Evolutionary conservation across 2,329 filamentous ascomycete genomes (phyloP).

Genomic region (Dryadomyces sulphureus): DNA sequence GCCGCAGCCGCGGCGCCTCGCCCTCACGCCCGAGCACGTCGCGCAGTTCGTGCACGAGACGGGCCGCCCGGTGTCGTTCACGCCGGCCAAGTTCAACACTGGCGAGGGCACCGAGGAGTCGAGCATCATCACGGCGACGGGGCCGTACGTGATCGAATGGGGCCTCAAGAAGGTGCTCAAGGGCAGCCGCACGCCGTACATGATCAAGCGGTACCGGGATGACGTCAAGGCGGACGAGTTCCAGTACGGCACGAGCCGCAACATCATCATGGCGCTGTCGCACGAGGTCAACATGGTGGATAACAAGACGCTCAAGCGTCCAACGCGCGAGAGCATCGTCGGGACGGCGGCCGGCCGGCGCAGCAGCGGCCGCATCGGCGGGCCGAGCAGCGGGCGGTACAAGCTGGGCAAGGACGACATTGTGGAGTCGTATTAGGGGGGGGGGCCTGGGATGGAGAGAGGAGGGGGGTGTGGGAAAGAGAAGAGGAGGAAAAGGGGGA

Average conservation of each 20-base stretch:
- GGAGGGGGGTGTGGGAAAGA: too few relatives aligned
- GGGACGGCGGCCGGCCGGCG: constrained; percentile 20
- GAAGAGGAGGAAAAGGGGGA: too few relatives aligned
- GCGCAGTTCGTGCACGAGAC: constrained; percentile 98
- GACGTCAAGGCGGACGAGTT: constrained; percentile 98
- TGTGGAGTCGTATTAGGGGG: constrained; percentile 50
- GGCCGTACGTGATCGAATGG: constrained; percentile 95
- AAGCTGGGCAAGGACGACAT: constrained; percentile 71
- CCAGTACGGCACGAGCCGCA: constrained; percentile 93
- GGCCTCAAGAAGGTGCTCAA: constrained; percentile 77
- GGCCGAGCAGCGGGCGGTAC: constrained; percentile 43
- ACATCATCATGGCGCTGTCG: constrained; percentile 89
- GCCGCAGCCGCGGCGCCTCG: constrained; percentile 80
- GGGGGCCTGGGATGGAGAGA: neutral
- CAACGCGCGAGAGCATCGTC: constrained; percentile 87
- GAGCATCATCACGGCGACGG: constrained; percentile 90
- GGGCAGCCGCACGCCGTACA: constrained; percentile 76
- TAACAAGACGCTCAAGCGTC: constrained; percentile 69
- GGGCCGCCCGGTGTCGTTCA: constrained; percentile 72
- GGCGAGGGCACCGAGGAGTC: constrained; percentile 71
- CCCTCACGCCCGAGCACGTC: constrained; percentile 78
- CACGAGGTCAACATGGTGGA: constrained; percentile 98
- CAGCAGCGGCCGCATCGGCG: constrained; percentile 36
- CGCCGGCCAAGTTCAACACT: constrained; percentile 61
- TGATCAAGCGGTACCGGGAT: constrained; percentile 90